phyloP scores from a whole-genome alignment of 768 basidiomycete species.

The Lactarius sp. region DNA sequence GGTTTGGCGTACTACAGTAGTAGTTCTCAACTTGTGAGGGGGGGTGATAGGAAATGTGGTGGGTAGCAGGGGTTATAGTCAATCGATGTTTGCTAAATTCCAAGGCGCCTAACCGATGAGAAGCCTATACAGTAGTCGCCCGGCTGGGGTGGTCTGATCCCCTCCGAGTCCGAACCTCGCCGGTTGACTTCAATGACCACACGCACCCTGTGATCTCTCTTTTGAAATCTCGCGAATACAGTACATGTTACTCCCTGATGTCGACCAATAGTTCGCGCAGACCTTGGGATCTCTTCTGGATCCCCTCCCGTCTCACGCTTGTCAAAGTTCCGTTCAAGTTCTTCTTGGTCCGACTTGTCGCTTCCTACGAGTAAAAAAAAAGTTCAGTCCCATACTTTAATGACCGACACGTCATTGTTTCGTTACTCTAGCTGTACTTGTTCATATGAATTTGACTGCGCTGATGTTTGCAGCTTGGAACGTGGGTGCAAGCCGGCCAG shows the following conservation, averaged over 20 bases:
- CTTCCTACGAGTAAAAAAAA: conserved; percentile 45
- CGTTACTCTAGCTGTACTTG: conserved; percentile 34
- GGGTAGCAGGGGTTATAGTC: too few species aligned
- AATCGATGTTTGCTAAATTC: too few species aligned
- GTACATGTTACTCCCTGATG: too few species aligned
- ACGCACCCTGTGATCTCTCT: too few species aligned
- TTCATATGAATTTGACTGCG: conserved; percentile 33
- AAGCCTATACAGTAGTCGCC: too few species aligned
- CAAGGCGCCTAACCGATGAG: too few species aligned
- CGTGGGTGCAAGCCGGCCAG: conserved; percentile 2
- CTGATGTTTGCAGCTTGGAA: conserved; percentile 19
- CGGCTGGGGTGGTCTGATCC: too few species aligned
- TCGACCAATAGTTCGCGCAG: too few species aligned
- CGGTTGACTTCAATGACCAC: too few species aligned
- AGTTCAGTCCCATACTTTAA: neutral
- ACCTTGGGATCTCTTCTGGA: neutral
- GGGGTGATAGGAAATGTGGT: too few species aligned
- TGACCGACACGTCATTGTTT: neutral
- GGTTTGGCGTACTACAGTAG: neutral
- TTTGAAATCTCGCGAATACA: too few species aligned
- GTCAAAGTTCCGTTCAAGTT: conserved; percentile 46
- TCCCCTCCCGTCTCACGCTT: neutral
- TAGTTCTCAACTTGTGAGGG: neutral
- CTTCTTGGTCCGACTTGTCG: conserved; percentile 48
- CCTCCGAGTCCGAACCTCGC: too few species aligned